These are phyloP conservation scores for Lanzia echinophila DNA, from an alignment of 2,329 filamentous ascomycete species.

Conservation along the genomic window DNA sequence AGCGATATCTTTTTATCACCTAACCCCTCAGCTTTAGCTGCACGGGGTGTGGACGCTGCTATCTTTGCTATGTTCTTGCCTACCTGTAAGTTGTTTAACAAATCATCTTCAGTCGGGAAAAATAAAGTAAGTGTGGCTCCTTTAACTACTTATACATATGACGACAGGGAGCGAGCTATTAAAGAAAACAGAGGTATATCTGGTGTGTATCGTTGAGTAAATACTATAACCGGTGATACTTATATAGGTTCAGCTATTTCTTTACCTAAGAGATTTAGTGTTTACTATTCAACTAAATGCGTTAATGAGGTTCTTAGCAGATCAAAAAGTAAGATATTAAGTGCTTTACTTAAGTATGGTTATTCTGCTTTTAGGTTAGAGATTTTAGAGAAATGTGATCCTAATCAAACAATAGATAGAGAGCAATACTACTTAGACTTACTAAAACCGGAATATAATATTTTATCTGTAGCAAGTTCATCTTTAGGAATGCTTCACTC, in stretches of 20 bases:
- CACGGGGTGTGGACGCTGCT: too few relatives aligned
- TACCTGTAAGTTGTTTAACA: too few relatives aligned
- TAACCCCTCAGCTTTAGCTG: too few relatives aligned
- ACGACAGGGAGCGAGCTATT: neutral
- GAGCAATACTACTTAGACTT: slow-evolving; percentile 6
- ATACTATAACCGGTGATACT: neutral
- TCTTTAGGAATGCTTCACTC: neutral
- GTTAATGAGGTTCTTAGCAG: neutral
- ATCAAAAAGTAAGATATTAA: neutral
- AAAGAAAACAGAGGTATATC: neutral
- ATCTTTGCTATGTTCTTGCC: too few relatives aligned
- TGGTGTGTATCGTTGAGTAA: neutral
- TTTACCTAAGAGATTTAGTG: neutral
- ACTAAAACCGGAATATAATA: slow-evolving; percentile 3
- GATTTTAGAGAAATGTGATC: neutral
- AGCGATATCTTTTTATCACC: too few relatives aligned
- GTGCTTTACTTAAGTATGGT: slow-evolving; percentile 4
- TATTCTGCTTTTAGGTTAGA: slow-evolving; percentile 3
- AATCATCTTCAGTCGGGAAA: too few relatives aligned
- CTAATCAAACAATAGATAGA: neutral
- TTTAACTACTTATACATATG: too few relatives aligned
- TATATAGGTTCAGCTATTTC: neutral
- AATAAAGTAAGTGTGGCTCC: too few relatives aligned
- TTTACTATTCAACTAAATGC: neutral
- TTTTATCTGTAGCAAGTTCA: neutral